Evolutionary conservation across 768 basidiomycete species (phyloP), one percentile per base, ranked within the genome.

Genomic region (Infundibulicybe gibba): DNA sequence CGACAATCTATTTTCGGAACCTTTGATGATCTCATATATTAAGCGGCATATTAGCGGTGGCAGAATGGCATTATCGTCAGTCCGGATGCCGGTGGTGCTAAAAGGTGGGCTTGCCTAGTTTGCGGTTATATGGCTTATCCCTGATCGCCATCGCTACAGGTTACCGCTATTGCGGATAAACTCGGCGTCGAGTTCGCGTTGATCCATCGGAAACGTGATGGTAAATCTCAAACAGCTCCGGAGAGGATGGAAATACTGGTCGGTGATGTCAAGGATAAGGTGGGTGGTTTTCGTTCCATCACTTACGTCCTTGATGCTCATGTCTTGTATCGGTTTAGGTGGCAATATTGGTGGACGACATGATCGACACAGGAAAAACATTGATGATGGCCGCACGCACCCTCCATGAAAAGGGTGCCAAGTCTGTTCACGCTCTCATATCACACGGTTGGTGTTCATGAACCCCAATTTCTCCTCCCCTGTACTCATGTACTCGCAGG

Each of bases 31-130:
- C 52, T 75, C 87, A 14, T 97, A 93, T 69, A 93, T 99, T 68
- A 91, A 93, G 68, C 75, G 80, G 39, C 76, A 84, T 60, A 90
- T 98, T 45, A 76, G 81, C 2, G 84, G n/a, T 97, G 95, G 88
- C 61, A 84, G 57, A 76, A 95, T 57, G 79, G 80, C 45, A 90
- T 98, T 56, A 85, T 98, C 52, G 94, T 98, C 61, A 94, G 90
- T 65, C 95, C 95, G 0, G 95, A 98, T 67, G 95, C 95, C 1
- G 95, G 95, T 30, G 95, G 95, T 54, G 94, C 95, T n/a, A 98
- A 97, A 74, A 80, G 95, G 95, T 93, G 58, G 58, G 85, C 72
- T 6, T 16, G 42, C 53, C 47, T 38, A 52, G 41, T 46, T 54
- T 16, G 49, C 48, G 34, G 30, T 38, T 39, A 32, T 17, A 37